These are phyloP conservation scores for Colletotrichum cordylinicola DNA, from an alignment of 2,329 filamentous ascomycete species.

Conservation along the genomic window DNA sequence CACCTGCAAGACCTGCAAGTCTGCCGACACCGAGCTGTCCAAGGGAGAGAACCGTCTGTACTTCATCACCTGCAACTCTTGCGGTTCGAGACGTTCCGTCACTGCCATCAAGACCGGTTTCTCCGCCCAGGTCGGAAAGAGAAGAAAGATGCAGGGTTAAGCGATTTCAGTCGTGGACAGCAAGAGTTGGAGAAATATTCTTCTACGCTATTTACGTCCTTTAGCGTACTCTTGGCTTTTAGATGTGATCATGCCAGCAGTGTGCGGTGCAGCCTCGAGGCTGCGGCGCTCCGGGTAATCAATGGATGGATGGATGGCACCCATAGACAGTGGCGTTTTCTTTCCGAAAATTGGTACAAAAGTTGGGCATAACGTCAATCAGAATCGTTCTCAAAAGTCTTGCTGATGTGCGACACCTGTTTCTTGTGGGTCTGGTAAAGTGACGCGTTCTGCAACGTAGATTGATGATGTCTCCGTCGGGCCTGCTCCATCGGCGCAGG, in stretches of 20 bases:
- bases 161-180: background rate
- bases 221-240: slow-evolving; percentile 20
- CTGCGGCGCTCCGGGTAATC: slow-evolving; percentile 4
- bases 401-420: background rate
- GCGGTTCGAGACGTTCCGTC: slow-evolving; percentile 83
- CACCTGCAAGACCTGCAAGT: slow-evolving; percentile 97
- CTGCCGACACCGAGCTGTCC: slow-evolving; percentile 92
- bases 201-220: slow-evolving; percentile 20
- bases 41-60: slow-evolving; percentile 99
- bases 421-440: background rate
- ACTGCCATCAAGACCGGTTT: slow-evolving; percentile 99
- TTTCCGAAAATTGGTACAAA: slow-evolving; percentile 3
- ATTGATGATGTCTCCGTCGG: background rate
- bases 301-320: slow-evolving; percentile 17
- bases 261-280: slow-evolving; percentile 8
- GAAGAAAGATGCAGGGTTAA: slow-evolving; percentile 92
- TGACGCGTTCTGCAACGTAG: background rate
- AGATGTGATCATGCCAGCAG: slow-evolving; percentile 17
- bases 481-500: background rate
- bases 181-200: slow-evolving; percentile 7
- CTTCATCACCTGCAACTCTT: slow-evolving; percentile 78
- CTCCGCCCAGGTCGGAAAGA: slow-evolving; percentile 98
- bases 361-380: background rate
- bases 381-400: background rate
- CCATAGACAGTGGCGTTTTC: slow-evolving; percentile 19